These are phyloP conservation scores for Stromatinia cepivora DNA, from an alignment of 2,329 filamentous ascomycete genomes.

Conservation along the genomic window DNA sequence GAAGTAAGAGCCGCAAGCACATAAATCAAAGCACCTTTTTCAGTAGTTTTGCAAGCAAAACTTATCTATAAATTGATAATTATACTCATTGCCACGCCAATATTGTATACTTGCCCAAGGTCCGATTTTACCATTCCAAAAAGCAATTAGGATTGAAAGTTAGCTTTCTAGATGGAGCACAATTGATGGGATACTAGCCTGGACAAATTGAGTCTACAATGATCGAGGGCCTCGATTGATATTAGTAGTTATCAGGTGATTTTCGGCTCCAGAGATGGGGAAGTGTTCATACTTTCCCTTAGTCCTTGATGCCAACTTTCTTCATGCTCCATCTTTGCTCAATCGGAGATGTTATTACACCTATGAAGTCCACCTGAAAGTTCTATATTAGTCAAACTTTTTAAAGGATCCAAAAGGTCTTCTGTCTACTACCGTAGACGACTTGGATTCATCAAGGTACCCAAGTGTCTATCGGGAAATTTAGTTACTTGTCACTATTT, in stretches of 20 bases:
- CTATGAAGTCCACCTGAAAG: not conserved
- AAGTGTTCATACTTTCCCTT: conserved; percentile 29
- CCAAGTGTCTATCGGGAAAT: conserved; percentile 11
- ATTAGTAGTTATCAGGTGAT: not conserved
- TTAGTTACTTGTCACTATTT: conserved; percentile 33
- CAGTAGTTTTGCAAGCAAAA: conserved; percentile 36
- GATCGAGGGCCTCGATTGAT: conserved; percentile 26
- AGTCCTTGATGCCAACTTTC: conserved; percentile 29
- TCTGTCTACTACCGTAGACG: not conserved
- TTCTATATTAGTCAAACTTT: not conserved
- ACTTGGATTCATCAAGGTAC: not conserved
- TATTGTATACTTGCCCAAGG: conserved; percentile 33
- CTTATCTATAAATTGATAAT: conserved; percentile 28
- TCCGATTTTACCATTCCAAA: conserved; percentile 34
- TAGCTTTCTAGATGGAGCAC: not conserved
- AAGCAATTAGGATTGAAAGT: conserved; percentile 5
- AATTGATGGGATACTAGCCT: conserved; percentile 20
- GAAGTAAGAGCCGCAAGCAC: conserved; percentile 37
- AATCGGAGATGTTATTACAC: conserved; percentile 25
- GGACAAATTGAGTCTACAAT: conserved; percentile 36
- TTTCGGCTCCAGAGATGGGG: not conserved
- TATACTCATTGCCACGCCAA: conserved; percentile 25
- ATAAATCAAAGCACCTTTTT: conserved; percentile 40
- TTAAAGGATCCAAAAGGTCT: not conserved
- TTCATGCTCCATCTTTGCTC: conserved; percentile 32